These are phyloP conservation scores for Chytriomyces confervae DNA, from an alignment of 192 early-diverging fungal species.

Conservation along the genomic window DNA sequence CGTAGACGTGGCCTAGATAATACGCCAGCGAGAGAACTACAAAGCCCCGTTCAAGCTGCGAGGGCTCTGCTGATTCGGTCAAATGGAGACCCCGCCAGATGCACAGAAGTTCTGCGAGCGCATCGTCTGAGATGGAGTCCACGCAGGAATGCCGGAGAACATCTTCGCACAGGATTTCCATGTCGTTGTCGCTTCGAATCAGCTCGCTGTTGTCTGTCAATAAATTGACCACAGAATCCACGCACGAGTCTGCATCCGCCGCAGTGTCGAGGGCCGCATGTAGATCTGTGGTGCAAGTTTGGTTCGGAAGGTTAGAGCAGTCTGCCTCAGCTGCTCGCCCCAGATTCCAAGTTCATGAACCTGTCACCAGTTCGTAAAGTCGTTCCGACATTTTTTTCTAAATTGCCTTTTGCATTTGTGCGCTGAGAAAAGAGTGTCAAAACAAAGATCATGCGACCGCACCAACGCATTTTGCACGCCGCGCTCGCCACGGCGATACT, in stretches of 20 bases:
- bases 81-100: constrained; percentile 19
- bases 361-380: too few species aligned
- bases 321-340: too few species aligned
- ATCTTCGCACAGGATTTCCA: constrained; percentile 39
- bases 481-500: too few species aligned
- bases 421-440: too few species aligned
- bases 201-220: not conserved
- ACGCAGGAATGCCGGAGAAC: constrained; percentile 8
- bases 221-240: not conserved
- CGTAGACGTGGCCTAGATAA: constrained; percentile 27
- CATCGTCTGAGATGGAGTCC: constrained; percentile 18
- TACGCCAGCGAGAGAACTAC: constrained; percentile 36
- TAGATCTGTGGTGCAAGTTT: not conserved
- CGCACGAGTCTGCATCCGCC: not conserved
- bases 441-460: too few species aligned
- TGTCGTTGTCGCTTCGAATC: constrained; percentile 21
- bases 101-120: constrained; percentile 19
- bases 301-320: too few species aligned
- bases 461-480: too few species aligned
- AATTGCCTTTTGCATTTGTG: too few species aligned
- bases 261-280: not conserved
- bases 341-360: too few species aligned
- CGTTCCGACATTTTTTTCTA: too few species aligned
- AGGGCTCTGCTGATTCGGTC: not conserved
- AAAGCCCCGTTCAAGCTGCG: constrained; percentile 24